Evolutionary conservation across 208 protist genomes (phyloP), one percentile per base, ranked within the genome.

Genomic region (Wallacemonas collosoma): DNA sequence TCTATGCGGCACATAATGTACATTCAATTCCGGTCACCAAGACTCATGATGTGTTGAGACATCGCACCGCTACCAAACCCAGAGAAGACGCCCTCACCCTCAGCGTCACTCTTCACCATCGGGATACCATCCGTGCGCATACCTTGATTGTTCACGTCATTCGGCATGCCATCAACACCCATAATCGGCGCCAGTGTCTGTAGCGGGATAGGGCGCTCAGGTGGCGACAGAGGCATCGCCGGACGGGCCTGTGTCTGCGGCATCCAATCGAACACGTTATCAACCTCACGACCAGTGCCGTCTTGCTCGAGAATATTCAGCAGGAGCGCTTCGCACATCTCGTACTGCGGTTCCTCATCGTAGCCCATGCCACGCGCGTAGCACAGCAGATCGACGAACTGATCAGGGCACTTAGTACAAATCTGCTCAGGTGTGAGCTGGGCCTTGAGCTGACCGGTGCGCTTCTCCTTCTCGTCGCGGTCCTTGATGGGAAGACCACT

Each of bases 401-500:
- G 65, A n/a, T 48, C 50, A 12, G 85, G 85, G 50, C 78, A 81
- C 17, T 73, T 72, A 0, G 50, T 53, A 67, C 80, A 86, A 57
- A 90, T 82, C 64, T 82, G 57, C 11, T 67, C 72, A 1, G 56
- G 51, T 26, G 75, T 48, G 8, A 77, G 50, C 45, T 40, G 41
- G 39, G 68, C 41, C 68, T 90, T 90, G n/a, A 76, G 67, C 38
- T 68, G 68, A n/a, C 57, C 70, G 50, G 86, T 84, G 44, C 54
- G 68, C 68, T 53, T 41, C 47, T 85, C 76, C 68, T 86, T 92
- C 55, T 95, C 83, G 40, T 93, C 73, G 7, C 73, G 83, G 56
- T 97, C 86, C 8, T 80, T 93, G 9, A 78, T 67, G 12, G 82
- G 84, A 17, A 98, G 70, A 3, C 89, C 87, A 36, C 95, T 87